Evolutionary conservation across 768 basidiomycete genomes (phyloP).

Genomic region (Mycena polygramma): DNA sequence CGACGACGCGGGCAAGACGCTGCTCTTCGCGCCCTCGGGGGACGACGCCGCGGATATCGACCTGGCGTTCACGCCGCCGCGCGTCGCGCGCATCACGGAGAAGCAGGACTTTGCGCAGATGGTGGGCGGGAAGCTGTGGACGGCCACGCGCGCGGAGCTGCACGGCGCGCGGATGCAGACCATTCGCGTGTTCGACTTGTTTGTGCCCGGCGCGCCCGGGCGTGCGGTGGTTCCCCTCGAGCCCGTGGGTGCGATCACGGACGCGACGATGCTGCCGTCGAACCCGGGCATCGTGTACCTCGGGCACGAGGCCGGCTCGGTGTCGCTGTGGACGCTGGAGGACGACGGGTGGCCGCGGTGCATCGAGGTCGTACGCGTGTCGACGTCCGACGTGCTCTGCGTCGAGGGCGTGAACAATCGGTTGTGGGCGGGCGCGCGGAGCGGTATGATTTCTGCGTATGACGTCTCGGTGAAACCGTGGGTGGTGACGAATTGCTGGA

Average conservation of each 20-base stretch:
- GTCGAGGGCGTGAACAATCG: constrained; percentile 87
- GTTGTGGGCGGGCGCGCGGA: constrained; percentile 90
- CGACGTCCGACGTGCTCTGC: constrained; percentile 83
- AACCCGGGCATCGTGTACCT: constrained; percentile 79
- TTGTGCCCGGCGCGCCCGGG: constrained; percentile 68
- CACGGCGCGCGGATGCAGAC: constrained; percentile 73
- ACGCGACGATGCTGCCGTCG: constrained; percentile 81
- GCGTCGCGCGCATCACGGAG: constrained; percentile 79
- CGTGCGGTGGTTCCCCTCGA: constrained; percentile 73
- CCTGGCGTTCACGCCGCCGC: constrained; percentile 63
- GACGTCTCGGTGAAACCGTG: constrained; percentile 83
- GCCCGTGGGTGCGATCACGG: constrained; percentile 85
- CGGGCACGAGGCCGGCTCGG: constrained; percentile 92
- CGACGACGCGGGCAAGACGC: constrained; percentile 88
- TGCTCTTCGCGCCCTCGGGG: constrained; percentile 72
- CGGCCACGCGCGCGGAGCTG: constrained; percentile 70
- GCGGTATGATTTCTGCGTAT: constrained; percentile 86
- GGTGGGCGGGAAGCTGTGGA: constrained; percentile 87
- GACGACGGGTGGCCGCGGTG: constrained; percentile 72
- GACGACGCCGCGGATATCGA: constrained; percentile 56
- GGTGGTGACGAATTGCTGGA: constrained; percentile 90
- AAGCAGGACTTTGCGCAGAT: constrained; percentile 86
- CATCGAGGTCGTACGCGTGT: constrained; percentile 83
- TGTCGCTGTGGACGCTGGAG: constrained; percentile 83
- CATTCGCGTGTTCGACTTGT: constrained; percentile 85